Conservation (phyloP, 2,329 filamentous ascomycete genomes). For the Fusarium aywerte region DNA sequence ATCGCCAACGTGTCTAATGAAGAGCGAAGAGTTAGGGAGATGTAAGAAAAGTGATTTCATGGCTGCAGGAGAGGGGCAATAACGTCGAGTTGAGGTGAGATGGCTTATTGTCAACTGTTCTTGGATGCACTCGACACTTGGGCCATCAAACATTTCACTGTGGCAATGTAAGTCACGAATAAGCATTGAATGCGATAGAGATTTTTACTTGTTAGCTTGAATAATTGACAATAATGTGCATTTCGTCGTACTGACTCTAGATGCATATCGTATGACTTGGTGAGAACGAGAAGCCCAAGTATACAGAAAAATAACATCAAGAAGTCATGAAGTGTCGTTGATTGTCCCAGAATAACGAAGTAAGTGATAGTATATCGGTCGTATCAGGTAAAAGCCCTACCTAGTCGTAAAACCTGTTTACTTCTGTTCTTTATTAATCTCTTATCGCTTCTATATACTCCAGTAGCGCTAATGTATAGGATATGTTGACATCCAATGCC, state of each 20-base stretch:
- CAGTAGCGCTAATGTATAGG: background rate
- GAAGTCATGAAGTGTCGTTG: too few species aligned
- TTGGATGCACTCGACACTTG: constrained; percentile 17
- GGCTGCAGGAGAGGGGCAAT: background rate
- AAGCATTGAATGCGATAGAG: background rate
- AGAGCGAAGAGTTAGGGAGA: background rate
- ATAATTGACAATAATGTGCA: background rate
- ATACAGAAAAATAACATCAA: too few species aligned
- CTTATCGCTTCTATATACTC: background rate
- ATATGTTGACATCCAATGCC: too few species aligned
- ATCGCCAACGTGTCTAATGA: background rate
- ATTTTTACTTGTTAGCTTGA: background rate
- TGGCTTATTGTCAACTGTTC: constrained; percentile 40
- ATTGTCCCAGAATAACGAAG: background rate
- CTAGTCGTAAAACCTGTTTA: background rate
- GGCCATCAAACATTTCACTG: background rate
- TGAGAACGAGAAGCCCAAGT: background rate
- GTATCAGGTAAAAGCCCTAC: background rate
- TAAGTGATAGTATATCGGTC: background rate
- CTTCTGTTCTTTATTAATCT: background rate
- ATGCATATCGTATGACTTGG: background rate
- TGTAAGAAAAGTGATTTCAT: background rate
- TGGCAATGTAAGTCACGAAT: background rate
- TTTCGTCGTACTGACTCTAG: too few species aligned
- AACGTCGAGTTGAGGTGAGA: background rate